Evolutionary conservation across 2,329 filamentous ascomycete genomes (phyloP).

Genomic region (Paecilomyces formosus): DNA sequence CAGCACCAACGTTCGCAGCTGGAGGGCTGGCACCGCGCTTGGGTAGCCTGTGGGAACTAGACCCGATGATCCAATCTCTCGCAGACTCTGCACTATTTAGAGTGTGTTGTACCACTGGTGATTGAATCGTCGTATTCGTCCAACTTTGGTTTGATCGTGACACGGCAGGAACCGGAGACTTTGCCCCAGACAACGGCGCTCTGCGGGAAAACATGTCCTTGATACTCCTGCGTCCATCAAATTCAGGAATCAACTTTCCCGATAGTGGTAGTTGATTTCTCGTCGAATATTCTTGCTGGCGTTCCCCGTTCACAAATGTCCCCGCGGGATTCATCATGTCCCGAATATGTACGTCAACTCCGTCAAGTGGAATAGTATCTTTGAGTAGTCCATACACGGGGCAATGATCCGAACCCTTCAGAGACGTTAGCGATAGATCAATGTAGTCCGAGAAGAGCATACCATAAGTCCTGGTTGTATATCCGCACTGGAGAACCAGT

Average conservation of each 20-base stretch:
- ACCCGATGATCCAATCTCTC: background rate
- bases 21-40: conserved; percentile 21
- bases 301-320: conserved; percentile 60
- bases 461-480: conserved; percentile 86
- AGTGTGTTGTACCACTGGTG: background rate
- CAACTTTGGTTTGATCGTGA: background rate
- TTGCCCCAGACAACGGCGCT: conserved; percentile 20
- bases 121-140: background rate
- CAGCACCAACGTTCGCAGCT: conserved; percentile 15
- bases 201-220: conserved; percentile 82
- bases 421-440: conserved; percentile 11
- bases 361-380: conserved; percentile 50
- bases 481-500: conserved; percentile 72
- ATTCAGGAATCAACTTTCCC: conserved; percentile 78
- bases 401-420: conserved; percentile 83
- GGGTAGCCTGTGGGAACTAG: conserved; percentile 1
- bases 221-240: conserved; percentile 75
- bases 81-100: background rate
- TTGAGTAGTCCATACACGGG: conserved; percentile 76
- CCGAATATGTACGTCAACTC: conserved; percentile 46
- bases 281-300: conserved; percentile 57
- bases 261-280: conserved; percentile 66
- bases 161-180: conserved; percentile 5
- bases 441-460: conserved; percentile 5
- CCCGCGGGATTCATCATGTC: conserved; percentile 74